Base-by-base conservation (phyloP, 257 asterid genomes). In the Thymus quinquecostatus region DNA sequence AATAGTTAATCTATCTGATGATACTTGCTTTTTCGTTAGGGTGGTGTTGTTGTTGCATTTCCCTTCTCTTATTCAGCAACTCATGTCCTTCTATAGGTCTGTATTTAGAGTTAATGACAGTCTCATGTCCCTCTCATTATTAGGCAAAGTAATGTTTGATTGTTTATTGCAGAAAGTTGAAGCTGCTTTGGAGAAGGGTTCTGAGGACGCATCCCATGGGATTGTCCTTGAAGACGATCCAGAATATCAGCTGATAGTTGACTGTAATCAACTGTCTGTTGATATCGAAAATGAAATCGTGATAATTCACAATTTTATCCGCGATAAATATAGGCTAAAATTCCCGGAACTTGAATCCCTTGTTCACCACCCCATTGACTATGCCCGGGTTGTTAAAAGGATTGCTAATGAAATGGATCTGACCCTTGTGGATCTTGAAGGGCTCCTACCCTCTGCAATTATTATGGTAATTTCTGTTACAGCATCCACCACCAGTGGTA, bases 401-500 rank as follows among this genome's bases (percentile, higher is more conserved):
- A 89, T 91, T 60, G 97, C 90, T 33, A 94, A 91, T 54, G 99
- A 91, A 79, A 77, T 79, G 82, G 99, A 94, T 77, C 81, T 94
- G 78, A 94, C 99, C 0, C 93, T 91, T 62, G 97, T 94, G 72
- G 99, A 94, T 68, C 90, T 94, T 49, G 99, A 94, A 87, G 99
- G 97, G 50, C 89, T 94, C 68, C 69, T 94, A 63, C 99, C 98
- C 12, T 94, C 99, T 12, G 97, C 99, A 57, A 87, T 86, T 66
- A 94, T 94, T 50, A 94, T 94, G 99, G 99, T 94, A 2, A 89
- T 94, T 58, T 94, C 99, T 21, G 97, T 94, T 48, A 94, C 99
- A 8, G 99, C 97, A 41, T 94, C 99, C 44, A 94, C 99, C 66
- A 94, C 97, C n/a, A 94, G 92, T 75, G 99, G 99, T 54, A 94